These are phyloP conservation scores for Bisporella sp. DNA, from an alignment of 2,329 filamentous ascomycete species.

Conservation along the genomic window DNA sequence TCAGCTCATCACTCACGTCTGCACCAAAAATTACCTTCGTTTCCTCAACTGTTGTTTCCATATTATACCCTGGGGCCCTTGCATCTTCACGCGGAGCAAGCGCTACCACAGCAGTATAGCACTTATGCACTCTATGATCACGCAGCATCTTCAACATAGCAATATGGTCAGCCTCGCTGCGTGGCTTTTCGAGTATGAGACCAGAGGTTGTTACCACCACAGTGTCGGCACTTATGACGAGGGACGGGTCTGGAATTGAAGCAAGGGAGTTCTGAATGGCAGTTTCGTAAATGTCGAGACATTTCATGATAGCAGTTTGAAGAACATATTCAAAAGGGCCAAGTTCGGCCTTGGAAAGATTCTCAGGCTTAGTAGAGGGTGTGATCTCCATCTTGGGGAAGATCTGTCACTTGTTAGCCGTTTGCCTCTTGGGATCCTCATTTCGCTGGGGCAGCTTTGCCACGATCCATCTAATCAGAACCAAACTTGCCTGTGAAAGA, in stretches of 20 bases:
- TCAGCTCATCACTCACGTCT: constrained; percentile 73
- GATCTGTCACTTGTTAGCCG: constrained; percentile 41
- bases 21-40: constrained; percentile 83
- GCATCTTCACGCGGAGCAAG: constrained; percentile 78
- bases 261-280: constrained; percentile 32
- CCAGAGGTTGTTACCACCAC: constrained; percentile 73
- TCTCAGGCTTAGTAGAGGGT: constrained; percentile 76
- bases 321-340: constrained; percentile 87
- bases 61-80: constrained; percentile 74
- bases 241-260: constrained; percentile 56
- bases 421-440: no score
- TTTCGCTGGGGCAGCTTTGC: no score
- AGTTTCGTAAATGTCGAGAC: constrained; percentile 54
- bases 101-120: constrained; percentile 79
- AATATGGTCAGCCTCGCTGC: constrained; percentile 72
- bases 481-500: constrained; percentile 39
- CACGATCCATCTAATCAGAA: no score
- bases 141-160: constrained; percentile 76
- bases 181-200: constrained; percentile 84
- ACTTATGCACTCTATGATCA: constrained; percentile 70
- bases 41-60: constrained; percentile 80
- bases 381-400: constrained; percentile 76
- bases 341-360: constrained; percentile 69
- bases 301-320: constrained; percentile 78
- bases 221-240: constrained; percentile 89